phyloP scores from a whole-genome alignment of 1,139 yeast genomes.

The Wickerhamomyces sp. region DNA sequence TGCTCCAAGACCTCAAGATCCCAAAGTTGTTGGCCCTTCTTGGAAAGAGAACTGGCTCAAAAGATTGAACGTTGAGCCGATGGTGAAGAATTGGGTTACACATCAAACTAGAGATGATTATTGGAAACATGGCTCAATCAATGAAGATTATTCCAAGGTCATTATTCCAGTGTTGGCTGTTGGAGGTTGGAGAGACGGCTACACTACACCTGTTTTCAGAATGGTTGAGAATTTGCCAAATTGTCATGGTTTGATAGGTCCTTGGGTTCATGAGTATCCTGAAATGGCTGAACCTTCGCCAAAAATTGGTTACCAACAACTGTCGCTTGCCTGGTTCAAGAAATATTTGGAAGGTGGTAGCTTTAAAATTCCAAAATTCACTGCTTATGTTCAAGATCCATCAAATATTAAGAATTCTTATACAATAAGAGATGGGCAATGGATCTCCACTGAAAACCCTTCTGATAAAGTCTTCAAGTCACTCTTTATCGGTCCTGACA shows the following conservation, averaged over 20 bases:
- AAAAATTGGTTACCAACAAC: constrained; percentile 35
- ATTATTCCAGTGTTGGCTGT: constrained; percentile 36
- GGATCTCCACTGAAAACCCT: constrained; percentile 27
- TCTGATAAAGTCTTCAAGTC: constrained; percentile 9
- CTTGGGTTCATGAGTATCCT: constrained; percentile 43
- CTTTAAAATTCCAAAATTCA: constrained; percentile 27
- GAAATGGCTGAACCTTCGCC: constrained; percentile 40
- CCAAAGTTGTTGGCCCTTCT: constrained; percentile 30
- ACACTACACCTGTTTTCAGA: constrained; percentile 35
- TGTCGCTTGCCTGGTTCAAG: constrained; percentile 34
- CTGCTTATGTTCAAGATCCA: constrained; percentile 39
- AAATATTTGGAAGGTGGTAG: constrained; percentile 27
- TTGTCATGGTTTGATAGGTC: constrained; percentile 32
- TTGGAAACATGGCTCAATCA: constrained; percentile 39
- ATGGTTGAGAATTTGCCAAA: constrained; percentile 34
- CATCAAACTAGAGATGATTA: constrained; percentile 38
- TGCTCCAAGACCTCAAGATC: constrained; percentile 39
- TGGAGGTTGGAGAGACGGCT: constrained; percentile 43
- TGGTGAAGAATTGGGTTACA: constrained; percentile 33
- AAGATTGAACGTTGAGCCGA: constrained; percentile 31
- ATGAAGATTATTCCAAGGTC: constrained; percentile 34
- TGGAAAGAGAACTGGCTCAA: constrained; percentile 36
- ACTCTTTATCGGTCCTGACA: constrained; percentile 9
- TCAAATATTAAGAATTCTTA: constrained; percentile 30
- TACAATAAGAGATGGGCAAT: constrained; percentile 30